Conservation (phyloP, 23 red algal genomes). For the Cyanidiococcus yangmingshanensis region DNA sequence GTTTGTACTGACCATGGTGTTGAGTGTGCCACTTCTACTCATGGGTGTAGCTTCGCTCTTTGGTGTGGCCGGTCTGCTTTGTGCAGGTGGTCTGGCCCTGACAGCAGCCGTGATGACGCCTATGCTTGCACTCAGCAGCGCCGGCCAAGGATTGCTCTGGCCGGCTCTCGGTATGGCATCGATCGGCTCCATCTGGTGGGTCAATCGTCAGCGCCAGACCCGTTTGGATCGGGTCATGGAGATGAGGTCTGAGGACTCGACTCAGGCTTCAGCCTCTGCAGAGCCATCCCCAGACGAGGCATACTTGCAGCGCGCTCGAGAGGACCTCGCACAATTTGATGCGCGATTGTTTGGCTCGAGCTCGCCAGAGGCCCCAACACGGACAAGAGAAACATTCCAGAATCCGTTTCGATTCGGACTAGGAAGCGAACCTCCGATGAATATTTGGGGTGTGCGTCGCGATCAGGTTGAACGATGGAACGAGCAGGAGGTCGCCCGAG, state of each 20-base stretch:
- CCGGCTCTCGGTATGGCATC: background rate
- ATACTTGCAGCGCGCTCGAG: background rate
- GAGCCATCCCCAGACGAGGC: background rate
- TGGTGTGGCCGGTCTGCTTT: background rate
- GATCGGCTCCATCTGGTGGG: background rate
- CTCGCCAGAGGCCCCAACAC: background rate
- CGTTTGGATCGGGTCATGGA: background rate
- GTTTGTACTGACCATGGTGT: background rate
- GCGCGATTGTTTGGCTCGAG: background rate
- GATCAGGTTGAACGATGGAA: background rate
- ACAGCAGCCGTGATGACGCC: background rate
- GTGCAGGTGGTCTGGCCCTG: background rate
- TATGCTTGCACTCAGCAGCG: background rate
- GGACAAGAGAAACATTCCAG: background rate
- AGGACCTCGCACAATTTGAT: slow-evolving; percentile 11
- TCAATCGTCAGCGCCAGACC: background rate
- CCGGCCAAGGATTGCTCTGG: background rate
- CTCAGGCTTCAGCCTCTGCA: background rate
- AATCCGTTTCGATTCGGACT: background rate
- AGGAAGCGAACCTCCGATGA: background rate
- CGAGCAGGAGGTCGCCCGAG: background rate
- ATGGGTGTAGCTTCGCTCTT: background rate
- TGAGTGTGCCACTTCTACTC: background rate
- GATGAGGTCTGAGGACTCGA: background rate
- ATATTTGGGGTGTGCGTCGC: background rate